These are phyloP conservation scores for Laguncularia racemosa DNA, from an alignment of 345 rosid genomes.

Conservation along the genomic window DNA sequence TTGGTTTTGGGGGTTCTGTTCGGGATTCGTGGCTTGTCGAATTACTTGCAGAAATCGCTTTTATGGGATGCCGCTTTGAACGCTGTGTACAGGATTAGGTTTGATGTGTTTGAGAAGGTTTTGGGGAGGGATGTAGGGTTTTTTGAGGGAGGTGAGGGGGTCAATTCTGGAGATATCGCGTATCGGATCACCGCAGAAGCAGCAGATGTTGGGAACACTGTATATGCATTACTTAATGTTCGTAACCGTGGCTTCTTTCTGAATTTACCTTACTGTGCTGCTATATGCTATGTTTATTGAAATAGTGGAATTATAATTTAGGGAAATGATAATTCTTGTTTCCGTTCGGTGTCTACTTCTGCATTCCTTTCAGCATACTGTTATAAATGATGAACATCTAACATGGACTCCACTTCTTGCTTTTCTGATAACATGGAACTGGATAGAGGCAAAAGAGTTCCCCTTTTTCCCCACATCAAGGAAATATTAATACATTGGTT, in stretches of 20 bases:
- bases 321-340: too few relatives aligned
- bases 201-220: conserved; percentile 64
- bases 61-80: conserved; percentile 77
- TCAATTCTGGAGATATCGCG: conserved; percentile 73
- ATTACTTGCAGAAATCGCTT: conserved; percentile 67
- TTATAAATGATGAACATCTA: too few relatives aligned
- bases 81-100: conserved; percentile 50
- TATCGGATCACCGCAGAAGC: conserved; percentile 78
- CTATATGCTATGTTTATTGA: neutral
- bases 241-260: conserved; percentile 11
- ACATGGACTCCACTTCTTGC: too few relatives aligned
- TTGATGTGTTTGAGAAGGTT: conserved; percentile 51
- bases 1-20: conserved; percentile 37
- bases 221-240: conserved; percentile 76
- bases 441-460: too few relatives aligned
- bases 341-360: too few relatives aligned
- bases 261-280: neutral
- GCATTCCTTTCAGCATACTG: too few relatives aligned
- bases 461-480: too few relatives aligned
- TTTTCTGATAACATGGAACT: too few relatives aligned
- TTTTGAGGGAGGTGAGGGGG: conserved; percentile 65
- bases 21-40: conserved; percentile 40
- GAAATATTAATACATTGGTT: too few relatives aligned
- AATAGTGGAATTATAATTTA: neutral
- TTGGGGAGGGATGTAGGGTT: conserved; percentile 64